Percentiles rank a stretch among this genome's conserved stretches.
Evolutionary conservation across 371 early-diverging fungal species (phyloP).

Genomic region (Rhizopus delemar): DNA sequence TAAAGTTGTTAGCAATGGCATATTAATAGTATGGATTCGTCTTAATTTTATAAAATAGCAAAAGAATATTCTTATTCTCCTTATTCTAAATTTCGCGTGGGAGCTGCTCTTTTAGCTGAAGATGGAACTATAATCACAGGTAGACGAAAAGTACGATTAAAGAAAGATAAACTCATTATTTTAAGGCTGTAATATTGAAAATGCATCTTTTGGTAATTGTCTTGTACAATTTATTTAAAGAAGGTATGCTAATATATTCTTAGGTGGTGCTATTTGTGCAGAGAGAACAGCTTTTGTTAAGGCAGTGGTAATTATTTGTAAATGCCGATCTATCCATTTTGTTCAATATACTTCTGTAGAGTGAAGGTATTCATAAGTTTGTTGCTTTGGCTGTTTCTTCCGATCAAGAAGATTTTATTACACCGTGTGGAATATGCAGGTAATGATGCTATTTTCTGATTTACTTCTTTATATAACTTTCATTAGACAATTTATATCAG

Average conservation of each 20-base stretch:
- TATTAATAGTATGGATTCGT: no score
- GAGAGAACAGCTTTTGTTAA: constrained; percentile 84
- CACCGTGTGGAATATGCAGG: constrained; percentile 85
- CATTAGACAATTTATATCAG: constrained; percentile 75
- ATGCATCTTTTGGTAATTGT: constrained; percentile 71
- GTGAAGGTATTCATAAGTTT: constrained; percentile 71
- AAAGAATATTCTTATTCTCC: constrained; percentile 69
- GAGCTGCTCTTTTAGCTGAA: constrained; percentile 70
- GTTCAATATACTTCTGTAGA: constrained; percentile 29
- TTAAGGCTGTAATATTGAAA: constrained; percentile 83
- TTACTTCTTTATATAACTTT: neutral
- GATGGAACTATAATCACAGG: constrained; percentile 66
- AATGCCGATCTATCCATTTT: neutral
- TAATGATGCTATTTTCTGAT: constrained; percentile 13
- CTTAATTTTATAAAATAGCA: constrained; percentile 30
- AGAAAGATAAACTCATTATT: neutral
- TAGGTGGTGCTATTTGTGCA: constrained; percentile 77
- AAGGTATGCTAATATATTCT: neutral
- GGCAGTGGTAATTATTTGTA: constrained; percentile 60
- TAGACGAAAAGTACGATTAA: constrained; percentile 18
- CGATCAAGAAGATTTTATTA: constrained; percentile 54
- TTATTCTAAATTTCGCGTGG: constrained; percentile 85
- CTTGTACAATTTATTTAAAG: neutral
- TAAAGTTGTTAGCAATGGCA: neutral
- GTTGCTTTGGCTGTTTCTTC: constrained; percentile 67